These are phyloP conservation scores for Candida coleopterorum DNA, from an alignment of 805 yeast genomes.

Conservation along the genomic window DNA sequence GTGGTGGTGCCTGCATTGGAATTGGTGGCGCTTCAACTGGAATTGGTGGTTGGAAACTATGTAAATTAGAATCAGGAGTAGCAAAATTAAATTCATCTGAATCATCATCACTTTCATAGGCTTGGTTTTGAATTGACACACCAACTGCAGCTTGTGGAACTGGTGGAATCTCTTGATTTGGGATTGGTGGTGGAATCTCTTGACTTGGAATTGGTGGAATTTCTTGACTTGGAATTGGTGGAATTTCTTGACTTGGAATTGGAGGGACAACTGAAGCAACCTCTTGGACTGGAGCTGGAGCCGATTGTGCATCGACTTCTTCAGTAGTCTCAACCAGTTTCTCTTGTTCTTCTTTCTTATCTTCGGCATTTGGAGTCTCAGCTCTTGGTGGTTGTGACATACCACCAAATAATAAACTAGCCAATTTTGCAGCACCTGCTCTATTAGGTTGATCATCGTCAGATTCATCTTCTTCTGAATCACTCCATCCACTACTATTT, in stretches of 20 bases:
- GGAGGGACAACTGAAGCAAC: background rate
- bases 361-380: constrained; percentile 3
- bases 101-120: background rate
- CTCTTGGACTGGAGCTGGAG: background rate
- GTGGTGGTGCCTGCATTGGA: constrained; percentile 9
- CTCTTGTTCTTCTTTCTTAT: background rate
- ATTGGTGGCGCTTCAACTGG: constrained; percentile 7
- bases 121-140: background rate
- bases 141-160: background rate
- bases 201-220: background rate
- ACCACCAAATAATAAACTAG: constrained; percentile 50
- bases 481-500: constrained; percentile 45
- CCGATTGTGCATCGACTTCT: background rate
- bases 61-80: background rate
- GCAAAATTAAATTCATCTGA: constrained; percentile 7
- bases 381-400: constrained; percentile 34
- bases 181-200: background rate
- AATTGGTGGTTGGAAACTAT: background rate
- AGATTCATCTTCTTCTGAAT: constrained; percentile 36
- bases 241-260: background rate
- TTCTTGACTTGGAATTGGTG: background rate
- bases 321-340: background rate
- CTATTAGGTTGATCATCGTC: constrained; percentile 47
- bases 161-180: background rate
- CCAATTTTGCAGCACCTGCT: constrained; percentile 54